Base-by-base conservation (phyloP, 108 stramenopile species). In the Halocafeteria seosinensis region DNA sequence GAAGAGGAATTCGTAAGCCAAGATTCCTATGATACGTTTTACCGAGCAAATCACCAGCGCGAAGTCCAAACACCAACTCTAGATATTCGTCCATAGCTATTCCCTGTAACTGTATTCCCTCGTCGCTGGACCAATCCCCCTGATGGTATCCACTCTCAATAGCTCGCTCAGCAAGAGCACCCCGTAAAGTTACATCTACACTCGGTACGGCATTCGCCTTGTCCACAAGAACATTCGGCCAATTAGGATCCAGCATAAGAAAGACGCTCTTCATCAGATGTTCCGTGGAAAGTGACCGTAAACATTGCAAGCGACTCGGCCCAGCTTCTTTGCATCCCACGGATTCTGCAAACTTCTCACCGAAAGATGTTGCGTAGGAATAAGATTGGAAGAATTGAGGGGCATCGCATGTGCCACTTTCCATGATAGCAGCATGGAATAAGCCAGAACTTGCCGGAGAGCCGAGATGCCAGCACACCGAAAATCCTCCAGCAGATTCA, bases 351-450 rank as follows among this genome's bases (percentile, higher is more conserved):
- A 4, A 37, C 61, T 2, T 1, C 3, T 62, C 11, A 27, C 33
- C 32, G 34, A 62, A 37, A 28, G 1, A 27, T 1, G 11, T 35
- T 26, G 32, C 34, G 21, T 34, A 3, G 38, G 3, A 2, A 17
- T 3, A 25, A 3, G 26, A 1, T 5, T 25, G 65, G 65, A 57
- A 66, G 17, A 66, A 66, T 47, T 66, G 50, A 1, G 65, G 65
- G 1, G 31, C 23, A 59, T 66, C 34, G 55, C 65, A 29, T 23
- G 62, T 50, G 3, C 62, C 62, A 33, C n/a, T 21, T 51, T 86
- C 81, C 57, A 86, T 71, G n/a, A 82, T 79, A 1, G 78, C 85
- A 21, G 66, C 62, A 31, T 78, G 77, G 69, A 86, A 86, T 17
- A 67, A 61, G 13, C 66, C 66, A 21, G n/a, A 13, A 23, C 77